Evolutionary conservation across 257 asterid species (phyloP).

Genomic region (Solanum piurae): DNA sequence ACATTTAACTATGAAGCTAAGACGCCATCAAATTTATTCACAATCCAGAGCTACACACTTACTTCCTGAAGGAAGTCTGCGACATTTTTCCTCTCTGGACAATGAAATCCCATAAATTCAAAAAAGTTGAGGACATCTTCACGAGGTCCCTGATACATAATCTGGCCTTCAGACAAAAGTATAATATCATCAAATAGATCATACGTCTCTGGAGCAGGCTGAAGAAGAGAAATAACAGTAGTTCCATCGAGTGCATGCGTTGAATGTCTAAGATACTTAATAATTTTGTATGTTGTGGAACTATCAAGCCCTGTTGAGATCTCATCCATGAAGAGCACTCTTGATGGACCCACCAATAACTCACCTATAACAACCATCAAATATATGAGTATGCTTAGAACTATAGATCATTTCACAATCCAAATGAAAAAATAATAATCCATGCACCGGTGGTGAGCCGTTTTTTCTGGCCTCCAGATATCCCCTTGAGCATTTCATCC

Average conservation of each 20-base stretch:
- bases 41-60: slow-evolving; percentile 15
- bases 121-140: slow-evolving; percentile 56
- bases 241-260: slow-evolving; percentile 78
- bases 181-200: slow-evolving; percentile 86
- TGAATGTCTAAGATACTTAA: slow-evolving; percentile 72
- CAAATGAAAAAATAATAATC: slow-evolving; percentile 5
- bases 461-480: slow-evolving; percentile 95
- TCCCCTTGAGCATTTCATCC: slow-evolving; percentile 95
- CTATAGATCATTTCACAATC: neutral
- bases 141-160: slow-evolving; percentile 91
- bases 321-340: slow-evolving; percentile 91
- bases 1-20: slow-evolving; percentile 7
- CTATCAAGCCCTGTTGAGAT: slow-evolving; percentile 96
- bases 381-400: slow-evolving; percentile 9
- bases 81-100: slow-evolving; percentile 85
- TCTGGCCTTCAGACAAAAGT: slow-evolving; percentile 80
- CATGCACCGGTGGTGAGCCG: slow-evolving; percentile 76
- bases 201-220: slow-evolving; percentile 97
- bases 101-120: slow-evolving; percentile 63
- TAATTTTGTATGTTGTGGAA: slow-evolving; percentile 77
- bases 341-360: slow-evolving; percentile 70
- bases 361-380: slow-evolving; percentile 57
- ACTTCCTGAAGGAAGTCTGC: slow-evolving; percentile 99
- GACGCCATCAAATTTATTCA: neutral
- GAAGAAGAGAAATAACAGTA: slow-evolving; percentile 78